Conservation (phyloP, 305 asterid genomes). For the Rubia balearica region DNA sequence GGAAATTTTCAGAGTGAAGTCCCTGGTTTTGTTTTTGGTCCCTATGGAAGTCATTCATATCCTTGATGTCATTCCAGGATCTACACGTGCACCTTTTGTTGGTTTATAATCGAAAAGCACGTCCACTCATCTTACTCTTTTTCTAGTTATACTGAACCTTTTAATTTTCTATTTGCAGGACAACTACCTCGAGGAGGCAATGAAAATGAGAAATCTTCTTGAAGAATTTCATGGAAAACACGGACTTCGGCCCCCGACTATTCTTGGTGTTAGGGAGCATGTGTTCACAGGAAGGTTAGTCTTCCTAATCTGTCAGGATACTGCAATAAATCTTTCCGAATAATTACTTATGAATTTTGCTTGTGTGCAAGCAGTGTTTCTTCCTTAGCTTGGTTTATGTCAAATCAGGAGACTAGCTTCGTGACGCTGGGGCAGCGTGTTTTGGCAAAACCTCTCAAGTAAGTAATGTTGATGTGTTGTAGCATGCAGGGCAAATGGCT, state of each 20-base stretch:
- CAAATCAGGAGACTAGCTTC: slow-evolving; percentile 98
- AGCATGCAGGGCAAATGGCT: background rate
- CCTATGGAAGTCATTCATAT: background rate
- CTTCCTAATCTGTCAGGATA: slow-evolving; percentile 5
- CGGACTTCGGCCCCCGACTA: slow-evolving; percentile 95
- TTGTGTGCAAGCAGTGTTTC: slow-evolving; percentile 69
- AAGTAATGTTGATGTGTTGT: slow-evolving; percentile 22
- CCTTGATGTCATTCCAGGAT: background rate
- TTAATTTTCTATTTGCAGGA: slow-evolving; percentile 41
- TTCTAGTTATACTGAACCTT: background rate
- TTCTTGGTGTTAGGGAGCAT: slow-evolving; percentile 96
- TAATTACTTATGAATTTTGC: slow-evolving; percentile 7
- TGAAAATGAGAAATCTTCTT: slow-evolving; percentile 94
- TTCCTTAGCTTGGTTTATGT: slow-evolving; percentile 98
- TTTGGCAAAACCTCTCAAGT: slow-evolving; percentile 94
- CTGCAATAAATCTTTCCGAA: background rate
- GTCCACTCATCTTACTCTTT: background rate
- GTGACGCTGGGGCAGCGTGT: slow-evolving; percentile 99
- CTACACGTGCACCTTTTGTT: background rate
- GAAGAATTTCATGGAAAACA: slow-evolving; percentile 86
- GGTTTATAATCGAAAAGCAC: background rate
- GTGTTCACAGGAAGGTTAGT: slow-evolving; percentile 95
- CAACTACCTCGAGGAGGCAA: slow-evolving; percentile 98
- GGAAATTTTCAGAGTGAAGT: background rate
- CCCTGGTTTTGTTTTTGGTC: background rate